Conservation (phyloP, 495 filamentous ascomycete genomes). For the Neurospora tetraspora region DNA sequence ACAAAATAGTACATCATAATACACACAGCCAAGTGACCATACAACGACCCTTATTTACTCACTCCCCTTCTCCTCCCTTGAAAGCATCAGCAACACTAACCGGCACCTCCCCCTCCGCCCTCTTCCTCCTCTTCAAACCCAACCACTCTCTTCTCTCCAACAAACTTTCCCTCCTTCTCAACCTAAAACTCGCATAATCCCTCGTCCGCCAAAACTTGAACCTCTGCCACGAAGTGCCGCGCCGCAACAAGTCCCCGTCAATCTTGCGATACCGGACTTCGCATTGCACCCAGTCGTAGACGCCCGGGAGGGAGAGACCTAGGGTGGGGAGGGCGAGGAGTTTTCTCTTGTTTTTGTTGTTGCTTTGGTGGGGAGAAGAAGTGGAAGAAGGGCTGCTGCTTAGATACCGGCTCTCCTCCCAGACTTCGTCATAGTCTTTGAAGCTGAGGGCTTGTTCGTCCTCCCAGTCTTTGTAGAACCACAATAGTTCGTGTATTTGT, state of each 20-base stretch:
- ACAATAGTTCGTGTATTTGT: background rate
- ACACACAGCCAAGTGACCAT: too few species aligned
- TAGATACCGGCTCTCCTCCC: background rate
- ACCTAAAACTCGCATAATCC: background rate
- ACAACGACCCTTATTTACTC: background rate
- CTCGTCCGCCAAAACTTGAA: background rate
- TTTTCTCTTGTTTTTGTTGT: constrained; percentile 12
- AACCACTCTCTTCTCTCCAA: background rate
- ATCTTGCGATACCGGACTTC: constrained; percentile 40
- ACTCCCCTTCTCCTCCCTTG: background rate
- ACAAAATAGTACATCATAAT: background rate
- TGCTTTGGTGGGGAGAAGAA: background rate
- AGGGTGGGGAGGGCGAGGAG: constrained; percentile 44
- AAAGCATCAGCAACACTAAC: background rate
- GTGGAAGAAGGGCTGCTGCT: background rate
- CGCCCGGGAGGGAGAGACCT: constrained; percentile 21
- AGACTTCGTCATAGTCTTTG: background rate
- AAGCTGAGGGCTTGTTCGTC: background rate
- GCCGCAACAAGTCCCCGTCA: constrained; percentile 19
- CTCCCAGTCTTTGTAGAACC: background rate
- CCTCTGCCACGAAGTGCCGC: background rate
- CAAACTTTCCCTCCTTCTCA: background rate
- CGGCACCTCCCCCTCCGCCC: background rate
- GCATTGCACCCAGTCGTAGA: constrained; percentile 30
- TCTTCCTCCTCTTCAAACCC: background rate